Conservation (phyloP, 2,329 filamentous ascomycete genomes). For the Stagonosporopsis vannaccii region DNA sequence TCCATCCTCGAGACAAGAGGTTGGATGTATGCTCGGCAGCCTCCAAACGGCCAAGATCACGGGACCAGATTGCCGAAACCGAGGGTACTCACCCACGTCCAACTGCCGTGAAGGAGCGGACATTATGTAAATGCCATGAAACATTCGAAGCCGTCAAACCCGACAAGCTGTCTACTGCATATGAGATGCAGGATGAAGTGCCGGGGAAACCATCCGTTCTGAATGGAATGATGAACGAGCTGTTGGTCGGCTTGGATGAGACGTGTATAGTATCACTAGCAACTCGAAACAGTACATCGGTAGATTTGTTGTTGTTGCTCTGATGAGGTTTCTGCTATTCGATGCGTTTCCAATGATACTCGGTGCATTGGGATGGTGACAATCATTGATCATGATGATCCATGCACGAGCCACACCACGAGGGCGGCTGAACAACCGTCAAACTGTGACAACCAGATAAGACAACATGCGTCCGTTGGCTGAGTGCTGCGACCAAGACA, state of each 20-base stretch:
- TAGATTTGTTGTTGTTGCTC: neutral
- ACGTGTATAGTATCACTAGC: neutral
- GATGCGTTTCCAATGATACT: neutral
- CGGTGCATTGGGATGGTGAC: neutral
- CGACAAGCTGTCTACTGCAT: neutral
- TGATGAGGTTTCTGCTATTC: neutral
- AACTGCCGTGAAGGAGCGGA: conserved; percentile 6
- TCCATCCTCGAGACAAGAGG: neutral
- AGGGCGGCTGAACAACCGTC: neutral
- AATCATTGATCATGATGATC: neutral
- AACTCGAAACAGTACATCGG: neutral
- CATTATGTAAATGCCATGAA: neutral
- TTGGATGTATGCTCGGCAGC: neutral
- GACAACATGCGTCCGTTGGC: neutral
- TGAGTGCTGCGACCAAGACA: neutral
- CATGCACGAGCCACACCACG: neutral
- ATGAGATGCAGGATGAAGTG: neutral
- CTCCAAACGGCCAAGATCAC: neutral
- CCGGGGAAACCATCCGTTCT: neutral
- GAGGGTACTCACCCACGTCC: neutral
- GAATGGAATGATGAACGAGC: neutral
- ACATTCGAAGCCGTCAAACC: neutral
- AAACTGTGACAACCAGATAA: neutral
- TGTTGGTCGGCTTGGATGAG: neutral
- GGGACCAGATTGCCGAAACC: conserved; percentile 8